Conservation (phyloP, 2,329 filamentous ascomycete genomes). For the Cyphellophora attinorum region DNA sequence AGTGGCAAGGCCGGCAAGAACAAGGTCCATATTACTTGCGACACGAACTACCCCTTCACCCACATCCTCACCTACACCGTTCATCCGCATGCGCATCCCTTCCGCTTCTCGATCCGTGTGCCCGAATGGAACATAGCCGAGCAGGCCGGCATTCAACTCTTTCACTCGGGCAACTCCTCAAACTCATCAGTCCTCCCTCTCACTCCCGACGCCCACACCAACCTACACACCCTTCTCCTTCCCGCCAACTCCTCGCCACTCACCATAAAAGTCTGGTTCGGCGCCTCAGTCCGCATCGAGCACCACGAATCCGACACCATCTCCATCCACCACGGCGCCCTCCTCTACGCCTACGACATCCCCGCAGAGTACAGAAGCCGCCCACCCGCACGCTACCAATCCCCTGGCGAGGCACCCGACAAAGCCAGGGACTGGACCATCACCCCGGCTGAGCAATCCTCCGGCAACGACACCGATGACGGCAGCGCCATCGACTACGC, state of each 20-base stretch:
- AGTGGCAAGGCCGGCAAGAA: constrained; percentile 18
- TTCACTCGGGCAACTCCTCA: constrained; percentile 13
- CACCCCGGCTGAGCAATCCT: constrained; percentile 22
- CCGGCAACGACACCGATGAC: constrained; percentile 21
- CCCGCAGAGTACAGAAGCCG: constrained; percentile 20
- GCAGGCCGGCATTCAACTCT: constrained; percentile 17
- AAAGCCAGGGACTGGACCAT: constrained; percentile 27
- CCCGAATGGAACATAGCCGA: constrained; percentile 31
- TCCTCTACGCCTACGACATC: constrained; percentile 35
- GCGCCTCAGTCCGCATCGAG: constrained; percentile 23
- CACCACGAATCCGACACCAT: constrained; percentile 33
- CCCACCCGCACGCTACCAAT: constrained; percentile 20
- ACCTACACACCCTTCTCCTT: constrained; percentile 29
- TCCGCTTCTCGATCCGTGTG: constrained; percentile 38
- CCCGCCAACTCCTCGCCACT: constrained; percentile 23
- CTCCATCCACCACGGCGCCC: constrained; percentile 33
- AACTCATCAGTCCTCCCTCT: too few species aligned
- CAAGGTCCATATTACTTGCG: constrained; percentile 33
- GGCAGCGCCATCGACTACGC: too few species aligned
- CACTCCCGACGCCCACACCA: constrained; percentile 25
- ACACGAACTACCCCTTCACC: constrained; percentile 42
- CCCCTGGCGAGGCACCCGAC: constrained; percentile 19
- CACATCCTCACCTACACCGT: constrained; percentile 32
- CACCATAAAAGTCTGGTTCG: constrained; percentile 26
- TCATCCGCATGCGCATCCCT: constrained; percentile 21